Evolutionary conservation across 106 monocot species (phyloP), one percentile per base, ranked within the genome.

Genomic region (Alisma plantagoaquatica): DNA sequence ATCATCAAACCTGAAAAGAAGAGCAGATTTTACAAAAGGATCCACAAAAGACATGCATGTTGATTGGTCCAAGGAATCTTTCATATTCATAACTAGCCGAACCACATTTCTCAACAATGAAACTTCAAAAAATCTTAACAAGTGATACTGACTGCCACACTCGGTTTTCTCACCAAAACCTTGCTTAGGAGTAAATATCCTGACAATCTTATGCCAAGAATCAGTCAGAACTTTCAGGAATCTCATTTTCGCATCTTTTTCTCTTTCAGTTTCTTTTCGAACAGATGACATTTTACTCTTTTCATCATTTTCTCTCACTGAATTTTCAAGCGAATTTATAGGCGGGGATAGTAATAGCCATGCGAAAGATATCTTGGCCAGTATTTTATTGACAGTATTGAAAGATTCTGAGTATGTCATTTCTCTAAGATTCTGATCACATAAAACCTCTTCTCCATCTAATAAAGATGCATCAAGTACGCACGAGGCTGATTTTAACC

Each of bases 1-100:
- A 71, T 89, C 89, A 23, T 67, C 81, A 76, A 89, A 89, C 53
- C 96, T 75, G 60, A 89, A 64, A 56, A 75, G 60, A 41, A 98
- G 71, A 29, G 69, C 81, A 26, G 88, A 89, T 62, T 59, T 81
- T 42, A 98, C 59, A 62, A 98, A 85, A 21, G 56, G 49, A 31
- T 57, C 61, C 18, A 82, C 41, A 55, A 84, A 84, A 51, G 78
- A 51, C 65, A 88, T 31, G 28, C 72, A 56, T 30, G 74, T 59
- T 18, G 69, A 59, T 31, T 74, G 56, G 26, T 15, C 42, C 3
- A 79, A 51, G 52, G 53, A 46, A 43, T 26, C 59, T 31, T 64
- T 33, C 27, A 64, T 68, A 9, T 81, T 71, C 19, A 23, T 49
- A 10, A 65, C 78, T 49, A 98, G 31, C 53, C 69, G 60, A 53